These are phyloP conservation scores for Xanthoconium purpureum DNA, from an alignment of 768 basidiomycete species.

Conservation along the genomic window DNA sequence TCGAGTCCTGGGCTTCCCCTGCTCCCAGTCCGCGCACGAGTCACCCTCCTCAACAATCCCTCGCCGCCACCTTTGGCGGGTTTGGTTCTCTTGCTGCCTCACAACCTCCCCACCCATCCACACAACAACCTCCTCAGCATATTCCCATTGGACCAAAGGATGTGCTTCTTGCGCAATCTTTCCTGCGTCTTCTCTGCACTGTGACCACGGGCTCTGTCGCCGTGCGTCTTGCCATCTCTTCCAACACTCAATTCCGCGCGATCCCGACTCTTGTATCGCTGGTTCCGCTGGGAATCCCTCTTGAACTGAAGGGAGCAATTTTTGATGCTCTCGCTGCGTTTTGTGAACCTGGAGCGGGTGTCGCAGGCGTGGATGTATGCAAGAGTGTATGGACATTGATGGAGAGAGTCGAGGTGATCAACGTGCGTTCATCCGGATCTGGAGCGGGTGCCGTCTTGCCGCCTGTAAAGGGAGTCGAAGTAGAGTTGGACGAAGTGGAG, in stretches of 20 bases:
- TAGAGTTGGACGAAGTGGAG: slow-evolving; percentile 88
- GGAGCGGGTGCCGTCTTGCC: slow-evolving; percentile 39
- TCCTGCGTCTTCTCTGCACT: slow-evolving; percentile 73
- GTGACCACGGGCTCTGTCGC: slow-evolving; percentile 74
- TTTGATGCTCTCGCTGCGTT: slow-evolving; percentile 82
- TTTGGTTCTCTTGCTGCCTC: slow-evolving; percentile 30
- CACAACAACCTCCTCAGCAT: slow-evolving; percentile 41
- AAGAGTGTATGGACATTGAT: slow-evolving; percentile 79
- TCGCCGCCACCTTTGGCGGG: slow-evolving; percentile 29
- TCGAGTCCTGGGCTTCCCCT: slow-evolving; percentile 72
- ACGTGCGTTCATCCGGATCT: slow-evolving; percentile 52
- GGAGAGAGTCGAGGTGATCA: slow-evolving; percentile 82
- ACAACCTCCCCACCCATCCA: slow-evolving; percentile 28
- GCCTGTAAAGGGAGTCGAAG: slow-evolving; percentile 74
- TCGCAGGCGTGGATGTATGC: slow-evolving; percentile 73
- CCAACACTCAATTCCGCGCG: slow-evolving; percentile 76
- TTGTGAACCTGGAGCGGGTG: slow-evolving; percentile 75
- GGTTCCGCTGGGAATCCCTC: slow-evolving; percentile 74
- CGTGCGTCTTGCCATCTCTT: slow-evolving; percentile 73
- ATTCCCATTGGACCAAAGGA: slow-evolving; percentile 62
- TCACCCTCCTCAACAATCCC: slow-evolving; percentile 42
- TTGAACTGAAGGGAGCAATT: slow-evolving; percentile 86
- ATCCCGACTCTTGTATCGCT: slow-evolving; percentile 77
- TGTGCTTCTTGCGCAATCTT: slow-evolving; percentile 73
- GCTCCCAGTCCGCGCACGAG: slow-evolving; percentile 45